phyloP scores from a whole-genome alignment of 1,284 basidiomycete genomes.

The Cryptococcus sp. region DNA sequence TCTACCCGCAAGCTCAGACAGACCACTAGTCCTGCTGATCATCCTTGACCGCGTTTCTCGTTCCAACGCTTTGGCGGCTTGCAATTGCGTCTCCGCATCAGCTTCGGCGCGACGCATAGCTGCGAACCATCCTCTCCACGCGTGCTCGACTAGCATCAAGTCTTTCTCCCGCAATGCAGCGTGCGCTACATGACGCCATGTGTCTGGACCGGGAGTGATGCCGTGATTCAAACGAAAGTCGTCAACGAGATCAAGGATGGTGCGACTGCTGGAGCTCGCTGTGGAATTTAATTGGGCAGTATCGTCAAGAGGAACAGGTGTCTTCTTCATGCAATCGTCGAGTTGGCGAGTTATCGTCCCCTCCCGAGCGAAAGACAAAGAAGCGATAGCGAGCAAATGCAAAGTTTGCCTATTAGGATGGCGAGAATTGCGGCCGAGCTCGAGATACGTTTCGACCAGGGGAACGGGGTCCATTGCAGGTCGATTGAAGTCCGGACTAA shows the following conservation, averaged over 20 bases:
- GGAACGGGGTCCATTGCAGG: background rate
- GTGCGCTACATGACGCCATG: conserved; percentile 26
- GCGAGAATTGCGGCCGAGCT: background rate
- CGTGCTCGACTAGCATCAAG: conserved; percentile 4
- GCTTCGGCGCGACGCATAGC: background rate
- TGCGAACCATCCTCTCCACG: conserved; percentile 20
- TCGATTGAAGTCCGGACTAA: background rate
- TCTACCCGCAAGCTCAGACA: background rate
- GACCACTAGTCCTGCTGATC: too few species aligned
- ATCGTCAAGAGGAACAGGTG: background rate
- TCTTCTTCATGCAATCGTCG: too few species aligned
- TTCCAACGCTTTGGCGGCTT: too few species aligned
- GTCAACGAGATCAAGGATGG: conserved; percentile 8
- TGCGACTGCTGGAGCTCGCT: background rate
- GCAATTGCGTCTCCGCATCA: background rate
- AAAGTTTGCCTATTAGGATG: conserved; percentile 22
- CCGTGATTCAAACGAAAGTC: conserved; percentile 4
- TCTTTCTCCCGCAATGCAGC: conserved; percentile 10
- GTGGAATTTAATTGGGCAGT: background rate
- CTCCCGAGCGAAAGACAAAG: conserved; percentile 4
- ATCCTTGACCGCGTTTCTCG: too few species aligned
- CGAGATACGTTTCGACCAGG: conserved; percentile 1
- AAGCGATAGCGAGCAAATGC: conserved; percentile 16
- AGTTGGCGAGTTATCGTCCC: too few species aligned
- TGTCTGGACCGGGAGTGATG: conserved; percentile 27